A percentile compares a stretch with the other conserved stretches of the same genome.
Conservation (phyloP, 2,329 filamentous ascomycete genomes). For the Leptoxyphium fumago region DNA sequence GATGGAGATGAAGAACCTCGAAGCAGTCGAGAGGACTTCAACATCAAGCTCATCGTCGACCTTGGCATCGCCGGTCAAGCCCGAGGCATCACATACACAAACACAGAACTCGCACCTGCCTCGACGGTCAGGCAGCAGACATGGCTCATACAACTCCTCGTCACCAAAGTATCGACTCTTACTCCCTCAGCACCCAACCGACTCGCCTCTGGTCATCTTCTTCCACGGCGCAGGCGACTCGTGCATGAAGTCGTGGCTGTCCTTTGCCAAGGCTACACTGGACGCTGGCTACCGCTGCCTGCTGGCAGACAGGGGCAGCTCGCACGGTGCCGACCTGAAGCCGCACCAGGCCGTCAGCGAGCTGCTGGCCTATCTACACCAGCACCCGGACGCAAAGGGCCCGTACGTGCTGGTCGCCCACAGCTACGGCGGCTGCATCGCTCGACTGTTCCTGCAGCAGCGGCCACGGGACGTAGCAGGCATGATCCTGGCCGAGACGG, state of each 20-base stretch:
- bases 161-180: not conserved
- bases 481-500: conserved; percentile 24
- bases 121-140: not conserved
- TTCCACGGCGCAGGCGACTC: conserved; percentile 2
- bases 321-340: conserved; percentile 1
- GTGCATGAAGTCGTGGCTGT: conserved; percentile 2
- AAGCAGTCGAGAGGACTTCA: not conserved
- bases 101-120: not conserved
- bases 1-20: not conserved
- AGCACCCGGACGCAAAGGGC: not conserved
- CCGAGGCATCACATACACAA: not conserved
- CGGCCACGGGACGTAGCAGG: conserved; percentile 17
- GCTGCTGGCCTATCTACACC: conserved; percentile 1
- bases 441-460: conserved; percentile 25
- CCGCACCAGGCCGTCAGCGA: conserved; percentile 2
- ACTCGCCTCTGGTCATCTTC: not conserved
- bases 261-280: not conserved
- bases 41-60: not conserved
- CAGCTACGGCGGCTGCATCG: conserved; percentile 26
- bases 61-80: not conserved
- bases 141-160: not conserved
- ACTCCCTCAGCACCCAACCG: not conserved
- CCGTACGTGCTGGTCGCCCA: conserved; percentile 24
- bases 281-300: conserved; percentile 1
- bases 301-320: not conserved